Percentiles rank a stretch among this genome's conserved stretches.
Conservation (phyloP, 208 protist species). For the Acanthamoeba lenticulata region DNA sequence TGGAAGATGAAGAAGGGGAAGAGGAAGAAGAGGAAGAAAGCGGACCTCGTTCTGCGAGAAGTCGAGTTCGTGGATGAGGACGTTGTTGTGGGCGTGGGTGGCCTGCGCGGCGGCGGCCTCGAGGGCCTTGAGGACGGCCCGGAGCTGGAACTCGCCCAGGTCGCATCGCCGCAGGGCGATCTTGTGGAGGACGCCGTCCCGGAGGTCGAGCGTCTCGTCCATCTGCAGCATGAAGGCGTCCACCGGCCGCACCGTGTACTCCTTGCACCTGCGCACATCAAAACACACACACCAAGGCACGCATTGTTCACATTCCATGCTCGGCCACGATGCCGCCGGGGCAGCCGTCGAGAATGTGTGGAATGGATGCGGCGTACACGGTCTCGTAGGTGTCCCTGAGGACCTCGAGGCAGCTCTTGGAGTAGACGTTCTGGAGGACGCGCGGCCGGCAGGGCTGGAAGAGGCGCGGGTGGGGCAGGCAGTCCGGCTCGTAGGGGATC, state of each 20-base stretch:
- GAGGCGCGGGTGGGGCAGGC: background rate
- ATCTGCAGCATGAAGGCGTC: background rate
- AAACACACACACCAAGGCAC: background rate
- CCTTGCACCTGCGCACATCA: background rate
- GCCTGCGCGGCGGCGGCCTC: background rate
- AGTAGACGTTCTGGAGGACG: background rate
- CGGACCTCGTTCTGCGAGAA: background rate
- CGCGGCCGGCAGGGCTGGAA: background rate
- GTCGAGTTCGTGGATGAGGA: background rate
- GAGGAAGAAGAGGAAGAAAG: too few relatives aligned
- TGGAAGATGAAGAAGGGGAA: background rate
- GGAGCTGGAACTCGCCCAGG: background rate
- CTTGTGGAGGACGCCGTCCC: background rate
- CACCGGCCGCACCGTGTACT: background rate
- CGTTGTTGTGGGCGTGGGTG: background rate
- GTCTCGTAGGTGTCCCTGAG: background rate
- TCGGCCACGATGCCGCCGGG: background rate
- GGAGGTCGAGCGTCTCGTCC: background rate
- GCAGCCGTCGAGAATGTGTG: background rate
- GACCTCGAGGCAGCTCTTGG: background rate
- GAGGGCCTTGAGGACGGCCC: background rate
- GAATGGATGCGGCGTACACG: background rate
- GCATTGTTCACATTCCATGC: background rate
- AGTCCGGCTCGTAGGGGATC: conserved; percentile 21
- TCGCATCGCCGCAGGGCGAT: background rate